A percentile compares a stretch with the other conserved stretches of the same genome.
phyloP scores from a whole-genome alignment of 2,329 filamentous ascomycete genomes.

The Apiospora pterosperma region DNA sequence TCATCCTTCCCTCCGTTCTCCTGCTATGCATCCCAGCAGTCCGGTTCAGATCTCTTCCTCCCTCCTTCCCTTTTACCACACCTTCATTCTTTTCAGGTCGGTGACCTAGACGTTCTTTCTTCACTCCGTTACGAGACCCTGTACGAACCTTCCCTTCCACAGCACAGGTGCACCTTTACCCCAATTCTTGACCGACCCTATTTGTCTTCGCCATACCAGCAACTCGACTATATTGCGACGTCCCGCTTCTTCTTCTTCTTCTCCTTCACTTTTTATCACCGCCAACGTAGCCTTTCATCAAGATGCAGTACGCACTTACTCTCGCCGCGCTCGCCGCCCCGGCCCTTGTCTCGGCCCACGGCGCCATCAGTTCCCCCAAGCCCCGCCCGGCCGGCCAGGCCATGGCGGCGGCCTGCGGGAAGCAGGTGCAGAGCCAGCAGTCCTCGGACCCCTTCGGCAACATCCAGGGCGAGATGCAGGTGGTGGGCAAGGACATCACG shows the following conservation, averaged over 20 bases:
- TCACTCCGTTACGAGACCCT: neutral
- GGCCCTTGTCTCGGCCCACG: conserved; percentile 47
- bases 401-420: conserved; percentile 49
- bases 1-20: neutral
- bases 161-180: neutral
- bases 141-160: too few species aligned
- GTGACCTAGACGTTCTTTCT: conserved; percentile 13
- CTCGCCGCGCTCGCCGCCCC: conserved; percentile 11
- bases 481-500: conserved; percentile 48
- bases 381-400: conserved; percentile 48
- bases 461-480: conserved; percentile 51
- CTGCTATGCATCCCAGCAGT: neutral
- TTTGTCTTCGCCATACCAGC: neutral
- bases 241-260: too few species aligned
- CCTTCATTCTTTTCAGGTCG: conserved; percentile 10
- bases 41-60: neutral
- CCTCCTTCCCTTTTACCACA: conserved; percentile 7
- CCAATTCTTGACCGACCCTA: neutral
- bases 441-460: conserved; percentile 49
- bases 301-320: conserved; percentile 16
- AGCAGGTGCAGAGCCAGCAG: conserved; percentile 52
- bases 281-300: neutral
- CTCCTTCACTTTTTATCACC: too few species aligned
- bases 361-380: conserved; percentile 45
- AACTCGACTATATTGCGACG: neutral